These are phyloP conservation scores for Sanghuangporus baumii DNA, from an alignment of 1,284 basidiomycete species.

Conservation along the genomic window DNA sequence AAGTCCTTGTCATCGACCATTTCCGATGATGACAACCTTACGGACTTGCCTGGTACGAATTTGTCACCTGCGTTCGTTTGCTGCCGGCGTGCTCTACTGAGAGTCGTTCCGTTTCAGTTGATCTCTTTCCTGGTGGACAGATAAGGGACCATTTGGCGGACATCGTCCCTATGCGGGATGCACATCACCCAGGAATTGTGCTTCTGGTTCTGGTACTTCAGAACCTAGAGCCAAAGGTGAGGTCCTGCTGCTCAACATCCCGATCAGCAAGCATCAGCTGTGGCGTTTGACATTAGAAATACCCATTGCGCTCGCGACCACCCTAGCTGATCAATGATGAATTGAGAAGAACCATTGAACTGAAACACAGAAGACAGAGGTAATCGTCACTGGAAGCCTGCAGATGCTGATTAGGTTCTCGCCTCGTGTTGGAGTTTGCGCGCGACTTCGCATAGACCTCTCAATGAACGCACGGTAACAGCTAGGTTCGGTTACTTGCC, in stretches of 20 bases:
- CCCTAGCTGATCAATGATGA: not conserved
- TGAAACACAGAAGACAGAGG: not conserved
- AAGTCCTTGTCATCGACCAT: not conserved
- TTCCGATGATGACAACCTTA: not conserved
- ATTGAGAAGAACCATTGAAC: not conserved
- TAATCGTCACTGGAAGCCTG: not conserved
- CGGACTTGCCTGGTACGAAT: not conserved
- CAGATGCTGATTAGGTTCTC: not conserved
- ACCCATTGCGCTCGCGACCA: not conserved
- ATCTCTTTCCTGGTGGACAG: too few relatives aligned
- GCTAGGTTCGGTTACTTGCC: not conserved
- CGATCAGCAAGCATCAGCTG: not conserved
- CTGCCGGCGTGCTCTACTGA: not conserved
- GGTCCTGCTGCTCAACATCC: not conserved
- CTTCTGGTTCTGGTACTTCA: not conserved
- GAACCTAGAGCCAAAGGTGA: not conserved
- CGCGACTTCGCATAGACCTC: not conserved
- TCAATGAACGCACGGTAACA: not conserved
- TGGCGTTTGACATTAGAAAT: not conserved
- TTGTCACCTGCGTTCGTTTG: not conserved
- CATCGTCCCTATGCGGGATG: not conserved
- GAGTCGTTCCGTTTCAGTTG: not conserved
- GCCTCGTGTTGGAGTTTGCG: not conserved
- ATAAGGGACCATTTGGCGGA: not conserved
- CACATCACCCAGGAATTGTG: not conserved